Conservation (phyloP, 805 yeast species). For the Cyberlindnera mycetangii region DNA sequence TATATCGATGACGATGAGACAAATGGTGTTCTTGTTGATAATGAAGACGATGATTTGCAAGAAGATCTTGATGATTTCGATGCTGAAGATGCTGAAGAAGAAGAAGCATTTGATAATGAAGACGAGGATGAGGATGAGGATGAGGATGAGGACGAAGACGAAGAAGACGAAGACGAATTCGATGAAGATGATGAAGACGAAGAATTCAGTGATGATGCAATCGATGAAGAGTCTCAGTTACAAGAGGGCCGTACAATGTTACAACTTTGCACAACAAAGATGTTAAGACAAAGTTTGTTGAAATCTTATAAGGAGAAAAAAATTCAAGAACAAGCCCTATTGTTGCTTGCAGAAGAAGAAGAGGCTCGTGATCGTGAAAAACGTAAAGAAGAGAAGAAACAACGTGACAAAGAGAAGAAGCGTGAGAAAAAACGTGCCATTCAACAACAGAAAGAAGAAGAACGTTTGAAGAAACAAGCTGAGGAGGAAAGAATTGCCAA, state of each 20-base stretch:
- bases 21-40: slow-evolving; percentile 35
- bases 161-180: slow-evolving; percentile 31
- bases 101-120: slow-evolving; percentile 21
- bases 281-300: slow-evolving; percentile 70
- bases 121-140: slow-evolving; percentile 16
- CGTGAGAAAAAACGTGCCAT: slow-evolving; percentile 65
- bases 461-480: slow-evolving; percentile 42
- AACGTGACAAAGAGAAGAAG: slow-evolving; percentile 54
- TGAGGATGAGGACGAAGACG: slow-evolving; percentile 6
- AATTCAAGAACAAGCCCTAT: slow-evolving; percentile 68
- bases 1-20: slow-evolving; percentile 27
- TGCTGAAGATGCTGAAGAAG: slow-evolving; percentile 14
- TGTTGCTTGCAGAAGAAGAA: slow-evolving; percentile 64
- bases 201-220: slow-evolving; percentile 33
- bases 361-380: slow-evolving; percentile 64
- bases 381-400: slow-evolving; percentile 64
- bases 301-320: slow-evolving; percentile 76
- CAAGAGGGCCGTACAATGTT: slow-evolving; percentile 79
- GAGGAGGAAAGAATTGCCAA: slow-evolving; percentile 38
- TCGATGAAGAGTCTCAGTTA: slow-evolving; percentile 62
- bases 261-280: slow-evolving; percentile 73
- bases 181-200: slow-evolving; percentile 41
- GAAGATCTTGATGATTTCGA: slow-evolving; percentile 37
- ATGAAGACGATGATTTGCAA: slow-evolving; percentile 31
- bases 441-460: slow-evolving; percentile 55